These are phyloP conservation scores for Paratrypanosoma confusum DNA, from an alignment of 208 protist species.

Conservation along the genomic window DNA sequence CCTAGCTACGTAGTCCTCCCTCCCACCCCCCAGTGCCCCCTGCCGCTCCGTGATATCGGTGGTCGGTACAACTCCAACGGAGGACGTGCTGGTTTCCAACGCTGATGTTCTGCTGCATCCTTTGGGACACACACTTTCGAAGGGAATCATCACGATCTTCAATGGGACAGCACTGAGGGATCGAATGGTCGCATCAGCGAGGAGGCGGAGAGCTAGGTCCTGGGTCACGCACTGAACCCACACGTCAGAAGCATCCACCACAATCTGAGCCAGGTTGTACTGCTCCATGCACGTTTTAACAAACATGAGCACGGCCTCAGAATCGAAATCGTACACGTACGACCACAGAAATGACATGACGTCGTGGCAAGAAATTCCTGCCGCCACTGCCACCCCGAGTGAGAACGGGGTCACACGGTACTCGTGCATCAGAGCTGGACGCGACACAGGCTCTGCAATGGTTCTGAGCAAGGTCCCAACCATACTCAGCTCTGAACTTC, in stretches of 20 bases:
- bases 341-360: constrained; percentile 82
- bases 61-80: background rate
- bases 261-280: constrained; percentile 68
- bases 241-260: constrained; percentile 45
- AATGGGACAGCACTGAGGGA: constrained; percentile 26
- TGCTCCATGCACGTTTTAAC: constrained; percentile 59
- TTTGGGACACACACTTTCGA: constrained; percentile 14
- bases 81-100: background rate
- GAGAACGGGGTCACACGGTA: constrained; percentile 96
- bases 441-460: constrained; percentile 92
- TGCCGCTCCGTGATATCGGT: background rate
- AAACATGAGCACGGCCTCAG: constrained; percentile 27
- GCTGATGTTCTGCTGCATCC: background rate
- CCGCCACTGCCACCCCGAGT: constrained; percentile 94
- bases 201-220: constrained; percentile 33
- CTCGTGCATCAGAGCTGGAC: constrained; percentile 94
- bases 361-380: constrained; percentile 78
- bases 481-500: constrained; percentile 30
- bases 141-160: constrained; percentile 10
- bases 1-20: constrained; percentile 11
- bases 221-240: constrained; percentile 56
- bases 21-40: constrained; percentile 6
- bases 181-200: constrained; percentile 37
- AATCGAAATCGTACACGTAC: constrained; percentile 64
- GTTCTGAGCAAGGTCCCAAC: constrained; percentile 29